These are phyloP conservation scores for Phytophthora macrochlamydospora DNA, from an alignment of 352 stramenopile species.

Conservation along the genomic window DNA sequence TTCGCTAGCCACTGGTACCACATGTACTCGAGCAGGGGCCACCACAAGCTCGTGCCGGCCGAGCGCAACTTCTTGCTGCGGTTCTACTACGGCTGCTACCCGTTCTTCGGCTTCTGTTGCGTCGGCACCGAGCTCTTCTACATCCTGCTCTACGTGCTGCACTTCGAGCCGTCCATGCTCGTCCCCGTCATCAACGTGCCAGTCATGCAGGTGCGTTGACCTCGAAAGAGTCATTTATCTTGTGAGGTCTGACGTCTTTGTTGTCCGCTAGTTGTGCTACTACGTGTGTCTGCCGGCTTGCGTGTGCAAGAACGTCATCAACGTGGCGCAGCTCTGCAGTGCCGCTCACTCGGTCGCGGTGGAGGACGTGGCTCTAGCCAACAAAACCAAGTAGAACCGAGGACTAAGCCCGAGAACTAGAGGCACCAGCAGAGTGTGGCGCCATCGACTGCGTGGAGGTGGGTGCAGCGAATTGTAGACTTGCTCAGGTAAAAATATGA, in stretches of 20 bases:
- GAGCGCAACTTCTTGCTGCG: conserved; percentile 95
- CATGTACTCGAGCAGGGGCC: conserved; percentile 95
- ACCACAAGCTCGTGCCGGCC: conserved; percentile 95
- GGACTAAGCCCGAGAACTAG: conserved; percentile 6
- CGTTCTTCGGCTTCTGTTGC: conserved; percentile 94
- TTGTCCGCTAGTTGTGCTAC: conserved; percentile 68
- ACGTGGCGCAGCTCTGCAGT: conserved; percentile 90
- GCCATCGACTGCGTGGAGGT: not conserved
- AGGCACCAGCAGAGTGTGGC: conserved; percentile 14
- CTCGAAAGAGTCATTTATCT: not conserved
- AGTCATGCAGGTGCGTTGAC: conserved; percentile 52
- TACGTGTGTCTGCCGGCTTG: conserved; percentile 90
- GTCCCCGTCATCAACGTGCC: conserved; percentile 62
- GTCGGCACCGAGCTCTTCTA: conserved; percentile 93
- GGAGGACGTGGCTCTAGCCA: conserved; percentile 56
- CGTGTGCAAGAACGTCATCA: conserved; percentile 93
- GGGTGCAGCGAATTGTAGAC: not conserved
- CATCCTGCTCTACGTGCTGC: conserved; percentile 90
- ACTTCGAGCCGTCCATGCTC: conserved; percentile 75
- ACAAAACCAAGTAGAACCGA: conserved; percentile 58
- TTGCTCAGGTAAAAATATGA: conserved; percentile 6
- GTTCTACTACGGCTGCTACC: conserved; percentile 93
- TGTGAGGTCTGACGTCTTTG: conserved; percentile 1
- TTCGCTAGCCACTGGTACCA: conserved; percentile 98
- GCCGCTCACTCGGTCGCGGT: conserved; percentile 81